Base-by-base conservation (phyloP, 306 rosid genomes). In the Myrica gale region DNA sequence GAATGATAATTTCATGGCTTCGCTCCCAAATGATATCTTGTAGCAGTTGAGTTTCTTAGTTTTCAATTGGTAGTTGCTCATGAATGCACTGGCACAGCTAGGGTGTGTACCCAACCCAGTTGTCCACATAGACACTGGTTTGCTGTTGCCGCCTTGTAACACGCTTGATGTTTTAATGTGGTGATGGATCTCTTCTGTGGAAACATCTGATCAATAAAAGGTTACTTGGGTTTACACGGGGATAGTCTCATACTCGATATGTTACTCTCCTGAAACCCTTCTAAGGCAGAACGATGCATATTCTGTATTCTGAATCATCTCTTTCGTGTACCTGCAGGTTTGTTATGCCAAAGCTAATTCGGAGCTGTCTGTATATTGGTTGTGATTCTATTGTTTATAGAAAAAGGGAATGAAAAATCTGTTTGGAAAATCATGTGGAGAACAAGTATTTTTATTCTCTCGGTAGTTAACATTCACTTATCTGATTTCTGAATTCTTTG, bases 291-390 rank as follows among this genome's bases (percentile, higher is more conserved):
- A 65, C 63, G 80, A 67, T 80, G 94, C 82, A 66, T 75, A 66
- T 75, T 23, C 74, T 73, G 73, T 81, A 76, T 83, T 84, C 97
- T 92, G 91, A 92, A 88, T 81, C 81, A 79, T 87, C 86, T 88
- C 82, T 88, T 89, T 92, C 86, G 56, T 88, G 85, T 87, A 80
- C 87, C 82, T 92, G 96, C 97, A 92, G 97, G 97, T 90, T 84
- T 87, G 85, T 88, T 81, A 74, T 76, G 83, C 74, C 88, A 88
- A 86, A 77, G 90, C 90, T 88, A 89, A 85, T 82, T 82, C 86
- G 87, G 93, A 85, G 82, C 80, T 89, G 69, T 87, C 83, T 90
- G 96, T 92, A 88, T 84, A 88, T 84, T 85, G 87, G 7, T 85
- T 88, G 82, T 76, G 82, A 84, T 80, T 85, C 84, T 72, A 58